Base-by-base conservation (phyloP, 805 yeast genomes). In the Candida montana region DNA sequence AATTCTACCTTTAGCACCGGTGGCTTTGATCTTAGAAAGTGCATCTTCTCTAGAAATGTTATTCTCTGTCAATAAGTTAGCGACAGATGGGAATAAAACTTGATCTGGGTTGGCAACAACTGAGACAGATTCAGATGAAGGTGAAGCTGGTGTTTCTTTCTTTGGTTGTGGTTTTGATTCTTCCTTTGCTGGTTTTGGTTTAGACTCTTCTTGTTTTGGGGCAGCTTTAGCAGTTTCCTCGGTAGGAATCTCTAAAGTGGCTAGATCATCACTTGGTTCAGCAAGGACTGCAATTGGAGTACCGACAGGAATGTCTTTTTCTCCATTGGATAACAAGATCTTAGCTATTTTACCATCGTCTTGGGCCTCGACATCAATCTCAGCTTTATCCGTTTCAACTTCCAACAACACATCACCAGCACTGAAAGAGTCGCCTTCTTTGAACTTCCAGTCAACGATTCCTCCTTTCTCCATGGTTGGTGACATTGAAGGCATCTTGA, bases 381-480 rank as follows among this genome's bases (percentile, higher is more conserved):
- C 78, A 24, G 95, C 87, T 61, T 85, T 85, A 58, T 85, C 95
- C 12, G 95, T 85, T 57, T 85, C 95, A n/a, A 85, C 84, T 55
- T 84, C 93, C 31, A 85, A 59, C 28, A 85, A 61, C 4, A 81
- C 83, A 52, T 93, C 98, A 18, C 99, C 99, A 7, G 95, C 75
- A 26, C 68, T 57, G 64, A 83, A 91, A 4, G 70, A 41, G 4
- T 86, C 93, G 23, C 87, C 87, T 37, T 74, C 82, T 61, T 89
- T 81, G 55, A 81, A 71, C 60, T 87, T 85, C 99, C 99, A 91
- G 41, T 79, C 72, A 11, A 88, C 86, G 49, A 91, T 75, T 6
- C 95, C 96, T 31, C 99, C 99, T 59, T 81, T 86, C 24, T 89
- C 88, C 99, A 91, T 91, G 7, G 99, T 91, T 33, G 99, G 99